phyloP scores from a whole-genome alignment of 2,329 filamentous ascomycete genomes.

The Dryadomyces quercivorus region DNA sequence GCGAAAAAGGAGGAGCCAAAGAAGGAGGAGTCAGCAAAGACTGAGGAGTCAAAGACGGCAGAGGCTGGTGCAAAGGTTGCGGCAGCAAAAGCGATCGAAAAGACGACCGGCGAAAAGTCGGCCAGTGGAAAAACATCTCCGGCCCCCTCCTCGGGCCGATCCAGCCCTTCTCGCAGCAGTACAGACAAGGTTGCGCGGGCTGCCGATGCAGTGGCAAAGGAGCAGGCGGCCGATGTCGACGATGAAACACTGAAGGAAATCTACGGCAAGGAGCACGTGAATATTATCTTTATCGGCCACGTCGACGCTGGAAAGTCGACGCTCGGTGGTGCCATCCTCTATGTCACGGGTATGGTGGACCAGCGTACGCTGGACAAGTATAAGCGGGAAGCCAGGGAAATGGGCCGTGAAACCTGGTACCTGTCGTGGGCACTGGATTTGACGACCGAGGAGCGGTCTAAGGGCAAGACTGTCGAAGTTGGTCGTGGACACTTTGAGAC shows the following conservation, averaged over 20 bases:
- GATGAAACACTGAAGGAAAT: slow-evolving; percentile 76
- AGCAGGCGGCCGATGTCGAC: slow-evolving; percentile 64
- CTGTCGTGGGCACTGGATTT: slow-evolving; percentile 96
- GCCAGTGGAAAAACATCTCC: slow-evolving; percentile 66
- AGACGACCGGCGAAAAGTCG: slow-evolving; percentile 70
- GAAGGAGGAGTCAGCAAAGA: slow-evolving; percentile 22
- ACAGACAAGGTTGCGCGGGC: slow-evolving; percentile 47
- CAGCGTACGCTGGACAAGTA: slow-evolving; percentile 98
- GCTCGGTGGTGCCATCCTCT: slow-evolving; percentile 84
- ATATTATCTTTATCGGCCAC: slow-evolving; percentile 93
- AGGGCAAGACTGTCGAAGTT: slow-evolving; percentile 97
- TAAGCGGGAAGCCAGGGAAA: slow-evolving; percentile 90
- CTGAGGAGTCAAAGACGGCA: slow-evolving; percentile 18
- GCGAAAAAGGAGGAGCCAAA: slow-evolving; percentile 34
- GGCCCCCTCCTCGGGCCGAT: slow-evolving; percentile 70
- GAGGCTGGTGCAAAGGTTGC: slow-evolving; percentile 18
- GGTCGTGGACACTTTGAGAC: slow-evolving; percentile 95
- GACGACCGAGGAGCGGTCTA: slow-evolving; percentile 89
- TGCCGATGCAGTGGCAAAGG: slow-evolving; percentile 72
- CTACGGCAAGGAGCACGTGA: slow-evolving; percentile 86
- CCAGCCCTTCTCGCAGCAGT: slow-evolving; percentile 55
- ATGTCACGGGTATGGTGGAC: slow-evolving; percentile 96
- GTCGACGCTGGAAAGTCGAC: slow-evolving; percentile 98
- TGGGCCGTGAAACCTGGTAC: slow-evolving; percentile 97
- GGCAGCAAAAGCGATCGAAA: slow-evolving; percentile 52